These are phyloP conservation scores for Cucurbita pepo DNA, from an alignment of 306 rosid species.

Conservation along the genomic window DNA sequence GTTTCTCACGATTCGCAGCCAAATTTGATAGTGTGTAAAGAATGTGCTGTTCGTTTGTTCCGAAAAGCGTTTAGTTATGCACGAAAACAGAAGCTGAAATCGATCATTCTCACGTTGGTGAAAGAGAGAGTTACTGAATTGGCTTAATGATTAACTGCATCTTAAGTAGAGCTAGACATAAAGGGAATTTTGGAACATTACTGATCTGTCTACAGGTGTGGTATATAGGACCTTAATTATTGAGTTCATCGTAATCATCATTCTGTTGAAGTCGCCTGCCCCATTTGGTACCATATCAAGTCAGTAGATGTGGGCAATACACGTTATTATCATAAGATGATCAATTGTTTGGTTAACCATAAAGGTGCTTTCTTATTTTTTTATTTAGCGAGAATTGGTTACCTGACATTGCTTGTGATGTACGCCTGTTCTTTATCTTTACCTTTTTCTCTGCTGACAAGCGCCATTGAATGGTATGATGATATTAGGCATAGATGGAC, in stretches of 20 bases:
- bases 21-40: background rate
- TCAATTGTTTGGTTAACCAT: background rate
- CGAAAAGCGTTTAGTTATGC: background rate
- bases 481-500: constrained; percentile 96
- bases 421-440: background rate
- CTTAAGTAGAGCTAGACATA: background rate
- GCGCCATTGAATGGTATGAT: background rate
- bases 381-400: background rate
- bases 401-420: background rate
- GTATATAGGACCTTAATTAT: background rate
- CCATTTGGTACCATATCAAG: background rate
- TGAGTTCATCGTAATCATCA: background rate
- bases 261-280: background rate
- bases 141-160: background rate
- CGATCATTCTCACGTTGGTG: background rate
- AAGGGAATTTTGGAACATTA: background rate
- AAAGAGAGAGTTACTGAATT: background rate
- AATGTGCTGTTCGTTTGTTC: background rate
- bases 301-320: background rate
- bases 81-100: background rate
- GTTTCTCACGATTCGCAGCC: background rate
- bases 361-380: background rate
- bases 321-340: background rate
- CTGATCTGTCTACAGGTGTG: background rate
- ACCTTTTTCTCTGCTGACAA: background rate